Conservation (phyloP, 768 basidiomycete genomes). For the Mrakia hoshinonis region DNA sequence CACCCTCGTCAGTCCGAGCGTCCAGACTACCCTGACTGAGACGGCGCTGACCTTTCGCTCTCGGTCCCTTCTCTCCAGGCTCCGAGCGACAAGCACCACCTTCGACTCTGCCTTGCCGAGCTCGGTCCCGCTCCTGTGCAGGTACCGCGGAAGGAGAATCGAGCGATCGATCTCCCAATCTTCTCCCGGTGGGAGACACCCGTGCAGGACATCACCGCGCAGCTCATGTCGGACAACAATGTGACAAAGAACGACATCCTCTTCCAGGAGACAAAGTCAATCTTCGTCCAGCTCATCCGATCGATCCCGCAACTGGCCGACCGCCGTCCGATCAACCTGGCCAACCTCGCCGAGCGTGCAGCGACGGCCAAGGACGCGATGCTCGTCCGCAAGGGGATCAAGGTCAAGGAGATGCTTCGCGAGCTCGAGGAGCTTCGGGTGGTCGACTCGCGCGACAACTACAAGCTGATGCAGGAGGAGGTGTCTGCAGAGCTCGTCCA, state of each 20-base stretch:
- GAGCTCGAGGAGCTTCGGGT: constrained; percentile 86
- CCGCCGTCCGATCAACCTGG: constrained; percentile 79
- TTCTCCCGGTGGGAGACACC: constrained; percentile 99
- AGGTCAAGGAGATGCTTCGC: constrained; percentile 97
- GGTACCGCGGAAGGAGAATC: constrained; percentile 96
- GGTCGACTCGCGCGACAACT: constrained; percentile 71
- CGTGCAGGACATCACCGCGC: constrained; percentile 91
- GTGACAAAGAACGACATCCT: constrained; percentile 97
- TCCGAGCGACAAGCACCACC: constrained; percentile 83
- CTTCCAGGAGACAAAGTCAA: constrained; percentile 99
- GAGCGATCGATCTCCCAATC: constrained; percentile 78
- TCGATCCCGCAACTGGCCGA: constrained; percentile 78
- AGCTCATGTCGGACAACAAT: constrained; percentile 78
- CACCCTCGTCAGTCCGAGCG: constrained; percentile 59
- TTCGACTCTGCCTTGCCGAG: constrained; percentile 93
- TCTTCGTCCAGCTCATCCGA: constrained; percentile 93
- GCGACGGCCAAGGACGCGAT: constrained; percentile 96
- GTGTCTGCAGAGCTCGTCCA: constrained; percentile 91
- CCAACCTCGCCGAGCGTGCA: constrained; percentile 81
- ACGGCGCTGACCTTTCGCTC: not conserved
- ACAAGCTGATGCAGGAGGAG: constrained; percentile 94
- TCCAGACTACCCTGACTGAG: not conserved
- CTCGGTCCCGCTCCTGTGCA: constrained; percentile 86
- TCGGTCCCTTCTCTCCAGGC: not conserved
- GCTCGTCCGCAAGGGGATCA: constrained; percentile 93